phyloP scores from a whole-genome alignment of 2,329 filamentous ascomycete species.

The Alternaria sp. region DNA sequence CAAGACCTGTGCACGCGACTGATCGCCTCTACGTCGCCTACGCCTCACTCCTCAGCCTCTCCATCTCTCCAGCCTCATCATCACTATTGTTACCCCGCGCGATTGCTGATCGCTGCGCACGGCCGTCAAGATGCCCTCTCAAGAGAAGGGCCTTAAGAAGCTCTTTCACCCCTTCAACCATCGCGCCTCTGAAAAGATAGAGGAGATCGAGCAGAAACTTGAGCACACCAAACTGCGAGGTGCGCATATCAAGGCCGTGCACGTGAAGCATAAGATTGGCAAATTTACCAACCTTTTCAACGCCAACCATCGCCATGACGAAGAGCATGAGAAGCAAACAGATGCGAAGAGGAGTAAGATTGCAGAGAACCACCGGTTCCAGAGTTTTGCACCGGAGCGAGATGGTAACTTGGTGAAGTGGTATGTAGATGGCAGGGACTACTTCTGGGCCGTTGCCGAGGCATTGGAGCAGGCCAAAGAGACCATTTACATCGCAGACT shows the following conservation, averaged over 20 bases:
- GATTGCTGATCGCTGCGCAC: slow-evolving; percentile 21
- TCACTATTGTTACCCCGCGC: slow-evolving; percentile 11
- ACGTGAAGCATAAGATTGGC: slow-evolving; percentile 69
- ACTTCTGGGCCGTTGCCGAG: slow-evolving; percentile 90
- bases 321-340: slow-evolving; percentile 84
- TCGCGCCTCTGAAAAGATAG: slow-evolving; percentile 35
- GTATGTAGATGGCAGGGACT: slow-evolving; percentile 96
- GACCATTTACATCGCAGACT: slow-evolving; percentile 94
- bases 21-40: slow-evolving; percentile 21
- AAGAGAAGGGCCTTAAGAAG: slow-evolving; percentile 43
- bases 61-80: slow-evolving; percentile 3
- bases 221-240: slow-evolving; percentile 58
- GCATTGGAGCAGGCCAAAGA: slow-evolving; percentile 91
- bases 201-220: slow-evolving; percentile 54
- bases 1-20: slow-evolving; percentile 29
- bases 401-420: slow-evolving; percentile 91
- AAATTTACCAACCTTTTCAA: slow-evolving; percentile 78
- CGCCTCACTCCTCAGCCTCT: slow-evolving; percentile 34
- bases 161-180: slow-evolving; percentile 51
- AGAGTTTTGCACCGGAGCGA: slow-evolving; percentile 89
- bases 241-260: slow-evolving; percentile 62
- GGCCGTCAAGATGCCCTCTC: slow-evolving; percentile 30
- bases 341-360: slow-evolving; percentile 81
- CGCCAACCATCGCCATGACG: slow-evolving; percentile 88
- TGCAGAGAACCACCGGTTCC: slow-evolving; percentile 78